Evolutionary conservation across 371 early-diverging fungal genomes (phyloP).

Genomic region (Coemansia sp.): DNA sequence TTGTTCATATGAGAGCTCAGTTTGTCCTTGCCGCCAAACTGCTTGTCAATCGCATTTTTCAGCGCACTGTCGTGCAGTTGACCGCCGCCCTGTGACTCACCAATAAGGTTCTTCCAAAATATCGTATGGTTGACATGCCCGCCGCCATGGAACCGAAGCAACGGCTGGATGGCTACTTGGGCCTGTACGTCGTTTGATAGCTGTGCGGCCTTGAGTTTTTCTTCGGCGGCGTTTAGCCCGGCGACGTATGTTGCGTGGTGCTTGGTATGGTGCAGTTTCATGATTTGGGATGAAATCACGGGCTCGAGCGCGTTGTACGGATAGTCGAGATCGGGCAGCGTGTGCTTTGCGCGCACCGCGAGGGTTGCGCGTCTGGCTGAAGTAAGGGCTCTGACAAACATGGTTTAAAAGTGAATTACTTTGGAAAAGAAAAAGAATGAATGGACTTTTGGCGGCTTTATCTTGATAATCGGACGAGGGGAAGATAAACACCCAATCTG

Average conservation of each 20-base stretch:
- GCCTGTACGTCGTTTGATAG: conserved; percentile 68
- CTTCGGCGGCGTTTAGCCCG: conserved; percentile 63
- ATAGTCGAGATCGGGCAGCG: conserved; percentile 56
- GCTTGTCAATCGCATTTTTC: conserved; percentile 68
- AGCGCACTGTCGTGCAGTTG: conserved; percentile 60
- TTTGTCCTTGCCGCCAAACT: conserved; percentile 87
- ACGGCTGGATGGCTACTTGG: conserved; percentile 74
- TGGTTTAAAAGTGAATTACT: no score
- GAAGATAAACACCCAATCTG: not conserved
- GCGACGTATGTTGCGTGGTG: conserved; percentile 88
- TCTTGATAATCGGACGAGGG: not conserved
- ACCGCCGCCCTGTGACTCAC: conserved; percentile 77
- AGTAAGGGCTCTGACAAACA: not conserved
- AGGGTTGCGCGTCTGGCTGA: not conserved
- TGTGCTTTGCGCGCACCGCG: conserved; percentile 54
- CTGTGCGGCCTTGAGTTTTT: conserved; percentile 72
- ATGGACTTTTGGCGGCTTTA: no score
- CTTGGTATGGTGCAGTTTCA: conserved; percentile 94
- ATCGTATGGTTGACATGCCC: conserved; percentile 98
- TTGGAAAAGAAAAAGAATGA: not conserved
- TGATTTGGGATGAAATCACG: conserved; percentile 90
- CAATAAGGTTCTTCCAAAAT: conserved; percentile 94
- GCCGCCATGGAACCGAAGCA: conserved; percentile 93
- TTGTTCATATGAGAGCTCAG: conserved; percentile 80
- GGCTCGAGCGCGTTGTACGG: conserved; percentile 89